Evolutionary conservation across 129 eudicot genomes (phyloP).

Genomic region (Chrysanthemum seticuspe): DNA sequence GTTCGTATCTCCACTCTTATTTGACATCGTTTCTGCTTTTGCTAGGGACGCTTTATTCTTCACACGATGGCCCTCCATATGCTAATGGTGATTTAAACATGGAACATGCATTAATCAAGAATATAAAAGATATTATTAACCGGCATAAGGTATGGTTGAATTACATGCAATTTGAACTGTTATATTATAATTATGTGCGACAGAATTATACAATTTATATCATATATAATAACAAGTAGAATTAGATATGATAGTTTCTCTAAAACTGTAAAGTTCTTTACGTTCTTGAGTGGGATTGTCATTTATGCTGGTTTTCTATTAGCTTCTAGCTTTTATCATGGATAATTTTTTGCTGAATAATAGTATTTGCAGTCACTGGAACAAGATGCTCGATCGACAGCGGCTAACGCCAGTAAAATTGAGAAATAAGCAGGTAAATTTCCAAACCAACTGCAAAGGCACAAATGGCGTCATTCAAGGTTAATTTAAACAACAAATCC

Average conservation of each 20-base stretch:
- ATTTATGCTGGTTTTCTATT: slow-evolving; percentile 19
- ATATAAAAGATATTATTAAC: slow-evolving; percentile 86
- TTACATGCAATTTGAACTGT: slow-evolving; percentile 10
- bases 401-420: no score
- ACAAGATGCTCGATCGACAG: no score
- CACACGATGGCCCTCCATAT: slow-evolving; percentile 96
- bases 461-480: no score
- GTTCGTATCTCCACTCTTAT: slow-evolving; percentile 7
- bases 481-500: no score
- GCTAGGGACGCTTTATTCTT: slow-evolving; percentile 72
- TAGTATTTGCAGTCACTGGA: no score
- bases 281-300: slow-evolving; percentile 97
- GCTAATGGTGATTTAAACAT: slow-evolving; percentile 96
- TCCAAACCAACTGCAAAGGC: no score
- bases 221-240: background rate
- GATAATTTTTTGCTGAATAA: background rate
- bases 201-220: background rate
- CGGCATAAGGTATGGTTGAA: slow-evolving; percentile 64
- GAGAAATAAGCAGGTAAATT: no score
- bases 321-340: slow-evolving; percentile 24
- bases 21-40: slow-evolving; percentile 25
- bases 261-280: slow-evolving; percentile 71
- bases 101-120: slow-evolving; percentile 92
- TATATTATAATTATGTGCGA: background rate
- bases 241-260: slow-evolving; percentile 60